Evolutionary conservation across 257 asterid species (phyloP).

Genomic region (Haberlea rhodopensis): DNA sequence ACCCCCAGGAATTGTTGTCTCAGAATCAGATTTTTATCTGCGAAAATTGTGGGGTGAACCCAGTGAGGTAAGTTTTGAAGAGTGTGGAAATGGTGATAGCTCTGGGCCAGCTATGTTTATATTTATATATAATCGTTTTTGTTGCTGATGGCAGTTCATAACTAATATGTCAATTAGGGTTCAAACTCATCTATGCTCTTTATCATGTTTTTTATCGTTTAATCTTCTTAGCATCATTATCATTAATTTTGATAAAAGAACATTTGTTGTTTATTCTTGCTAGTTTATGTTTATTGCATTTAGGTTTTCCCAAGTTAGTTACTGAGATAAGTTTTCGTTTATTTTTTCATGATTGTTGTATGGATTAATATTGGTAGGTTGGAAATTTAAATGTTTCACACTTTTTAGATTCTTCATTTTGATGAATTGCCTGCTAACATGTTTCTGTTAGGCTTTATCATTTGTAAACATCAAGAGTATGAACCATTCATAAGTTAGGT

Average conservation of each 20-base stretch:
- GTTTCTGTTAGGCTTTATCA: constrained; percentile 12
- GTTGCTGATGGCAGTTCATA: constrained; percentile 1
- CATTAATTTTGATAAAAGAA: no score
- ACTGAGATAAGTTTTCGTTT: constrained; percentile 7
- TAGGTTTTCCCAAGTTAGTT: constrained; percentile 8
- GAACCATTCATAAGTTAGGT: constrained; percentile 8
- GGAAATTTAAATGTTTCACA: neutral
- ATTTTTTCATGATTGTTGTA: constrained; percentile 13
- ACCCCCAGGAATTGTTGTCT: constrained; percentile 94
- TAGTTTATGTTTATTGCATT: neutral
- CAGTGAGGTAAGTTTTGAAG: constrained; percentile 57
- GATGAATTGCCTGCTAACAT: constrained; percentile 21
- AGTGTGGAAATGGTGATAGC: constrained; percentile 18
- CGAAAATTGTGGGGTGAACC: constrained; percentile 99
- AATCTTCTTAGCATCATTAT: neutral
- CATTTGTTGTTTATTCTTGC: neutral
- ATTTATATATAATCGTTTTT: constrained; percentile 2
- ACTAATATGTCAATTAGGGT: constrained; percentile 1
- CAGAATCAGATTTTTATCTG: constrained; percentile 81
- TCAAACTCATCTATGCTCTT: constrained; percentile 15
- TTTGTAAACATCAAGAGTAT: constrained; percentile 9
- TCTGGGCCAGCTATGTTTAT: constrained; percentile 3
- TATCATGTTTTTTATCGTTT: constrained; percentile 2
- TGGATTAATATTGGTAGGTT: constrained; percentile 4
- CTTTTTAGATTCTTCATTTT: neutral